phyloP scores from a whole-genome alignment of 2,329 filamentous ascomycete genomes.

The Colletotrichum chlorophyti region DNA sequence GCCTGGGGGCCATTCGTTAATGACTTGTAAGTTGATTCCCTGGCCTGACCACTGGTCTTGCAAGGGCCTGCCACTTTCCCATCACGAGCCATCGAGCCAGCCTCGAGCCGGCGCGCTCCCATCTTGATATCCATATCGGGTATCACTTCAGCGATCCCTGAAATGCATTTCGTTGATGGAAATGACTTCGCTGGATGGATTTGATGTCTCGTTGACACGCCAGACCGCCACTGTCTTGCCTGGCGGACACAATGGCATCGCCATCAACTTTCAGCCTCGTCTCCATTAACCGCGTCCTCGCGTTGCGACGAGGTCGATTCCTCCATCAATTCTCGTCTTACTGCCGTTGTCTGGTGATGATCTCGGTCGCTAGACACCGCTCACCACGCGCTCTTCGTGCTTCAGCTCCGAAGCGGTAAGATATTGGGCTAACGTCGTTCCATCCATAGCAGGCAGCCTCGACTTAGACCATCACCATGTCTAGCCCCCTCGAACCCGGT shows the following conservation, averaged over 20 bases:
- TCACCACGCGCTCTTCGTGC: slow-evolving; percentile 48
- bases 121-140: slow-evolving; percentile 43
- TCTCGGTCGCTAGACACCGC: slow-evolving; percentile 42
- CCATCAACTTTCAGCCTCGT: slow-evolving; percentile 54
- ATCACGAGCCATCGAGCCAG: slow-evolving; percentile 45
- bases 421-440: slow-evolving; percentile 43
- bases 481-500: slow-evolving; percentile 66
- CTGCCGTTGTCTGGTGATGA: slow-evolving; percentile 38
- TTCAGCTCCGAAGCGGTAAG: not conserved
- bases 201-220: slow-evolving; percentile 36
- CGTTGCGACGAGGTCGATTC: slow-evolving; percentile 52
- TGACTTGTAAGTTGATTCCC: slow-evolving; percentile 56
- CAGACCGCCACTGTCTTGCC: slow-evolving; percentile 31
- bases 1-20: slow-evolving; percentile 51
- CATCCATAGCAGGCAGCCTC: slow-evolving; percentile 57
- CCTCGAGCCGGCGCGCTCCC: slow-evolving; percentile 37
- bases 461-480: slow-evolving; percentile 68
- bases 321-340: slow-evolving; percentile 48
- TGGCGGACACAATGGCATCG: slow-evolving; percentile 50
- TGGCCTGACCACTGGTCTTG: slow-evolving; percentile 36
- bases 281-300: slow-evolving; percentile 50
- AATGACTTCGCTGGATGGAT: slow-evolving; percentile 40
- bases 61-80: slow-evolving; percentile 41
- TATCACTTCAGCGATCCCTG: slow-evolving; percentile 33
- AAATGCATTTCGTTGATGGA: slow-evolving; percentile 42